These are phyloP conservation scores for Xylariomycetidae sp. DNA, from an alignment of 2,329 filamentous ascomycete species.

Conservation along the genomic window DNA sequence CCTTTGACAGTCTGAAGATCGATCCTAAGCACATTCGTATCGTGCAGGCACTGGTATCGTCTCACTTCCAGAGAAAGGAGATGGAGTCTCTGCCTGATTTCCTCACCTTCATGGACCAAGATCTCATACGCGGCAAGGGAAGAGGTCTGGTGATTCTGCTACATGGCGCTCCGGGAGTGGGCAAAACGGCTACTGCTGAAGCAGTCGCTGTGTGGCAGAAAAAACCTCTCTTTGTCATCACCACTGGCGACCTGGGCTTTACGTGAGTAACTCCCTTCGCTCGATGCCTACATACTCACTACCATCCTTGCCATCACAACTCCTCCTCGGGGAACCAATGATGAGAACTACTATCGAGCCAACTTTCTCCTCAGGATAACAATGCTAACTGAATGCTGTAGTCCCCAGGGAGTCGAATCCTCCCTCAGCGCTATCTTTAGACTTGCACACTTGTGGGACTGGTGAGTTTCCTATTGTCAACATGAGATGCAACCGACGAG, in stretches of 20 bases:
- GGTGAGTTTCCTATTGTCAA: too few relatives aligned
- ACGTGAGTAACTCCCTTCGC: too few relatives aligned
- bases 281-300: too few relatives aligned
- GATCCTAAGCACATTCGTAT: constrained; percentile 2
- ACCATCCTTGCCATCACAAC: too few relatives aligned
- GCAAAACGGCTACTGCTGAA: constrained; percentile 9
- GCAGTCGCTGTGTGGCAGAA: constrained; percentile 5
- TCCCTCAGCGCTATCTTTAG: too few relatives aligned
- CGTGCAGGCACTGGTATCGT: constrained; percentile 4
- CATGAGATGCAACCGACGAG: too few relatives aligned
- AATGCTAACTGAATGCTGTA: too few relatives aligned
- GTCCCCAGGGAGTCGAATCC: too few relatives aligned
- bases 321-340: too few relatives aligned
- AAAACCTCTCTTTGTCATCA: constrained; percentile 8
- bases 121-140: constrained; percentile 6
- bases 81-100: constrained; percentile 1
- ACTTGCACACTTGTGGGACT: too few relatives aligned
- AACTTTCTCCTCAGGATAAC: too few relatives aligned
- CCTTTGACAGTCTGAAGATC: constrained; percentile 5
- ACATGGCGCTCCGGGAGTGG: constrained; percentile 7
- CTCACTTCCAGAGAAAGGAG: constrained; percentile 4
- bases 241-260: constrained; percentile 8
- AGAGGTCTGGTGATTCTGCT: constrained; percentile 7
- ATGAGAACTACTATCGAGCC: too few relatives aligned
- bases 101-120: constrained; percentile 4